phyloP scores from a whole-genome alignment of 495 filamentous ascomycete species.

The Opeltia flavorubescens region DNA sequence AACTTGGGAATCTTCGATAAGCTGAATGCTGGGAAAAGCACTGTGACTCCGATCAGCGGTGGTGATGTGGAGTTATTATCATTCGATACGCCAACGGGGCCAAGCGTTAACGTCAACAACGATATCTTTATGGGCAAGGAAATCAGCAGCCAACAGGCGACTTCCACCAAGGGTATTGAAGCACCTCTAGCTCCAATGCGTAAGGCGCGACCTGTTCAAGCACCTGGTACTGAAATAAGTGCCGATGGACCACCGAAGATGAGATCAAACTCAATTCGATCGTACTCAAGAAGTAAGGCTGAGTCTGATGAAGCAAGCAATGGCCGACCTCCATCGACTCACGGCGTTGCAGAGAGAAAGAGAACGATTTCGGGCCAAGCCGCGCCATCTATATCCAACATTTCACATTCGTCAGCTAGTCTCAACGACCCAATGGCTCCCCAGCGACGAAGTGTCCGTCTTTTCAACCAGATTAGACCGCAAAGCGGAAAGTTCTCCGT shows the following conservation, averaged over 20 bases:
- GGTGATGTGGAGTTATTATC: constrained; percentile 17
- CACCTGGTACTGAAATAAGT: constrained; percentile 32
- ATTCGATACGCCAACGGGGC: constrained; percentile 23
- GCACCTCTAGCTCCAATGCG: constrained; percentile 55
- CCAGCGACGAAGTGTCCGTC: constrained; percentile 62
- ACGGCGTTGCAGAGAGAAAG: constrained; percentile 48
- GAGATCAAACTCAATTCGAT: constrained; percentile 36
- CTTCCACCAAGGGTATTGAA: constrained; percentile 22
- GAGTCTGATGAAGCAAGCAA: constrained; percentile 34
- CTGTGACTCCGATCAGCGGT: constrained; percentile 19
- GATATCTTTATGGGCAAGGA: constrained; percentile 9
- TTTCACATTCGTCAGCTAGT: not conserved
- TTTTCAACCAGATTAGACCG: constrained; percentile 58
- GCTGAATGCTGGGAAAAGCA: constrained; percentile 32
- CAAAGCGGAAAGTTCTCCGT: constrained; percentile 40
- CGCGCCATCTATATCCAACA: constrained; percentile 21
- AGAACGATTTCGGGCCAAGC: constrained; percentile 73
- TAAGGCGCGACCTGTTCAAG: constrained; percentile 44
- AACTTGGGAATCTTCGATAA: constrained; percentile 42
- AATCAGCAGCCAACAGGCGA: not conserved
- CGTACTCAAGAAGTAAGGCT: constrained; percentile 32
- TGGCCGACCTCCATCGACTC: constrained; percentile 20
- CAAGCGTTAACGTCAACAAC: constrained; percentile 4
- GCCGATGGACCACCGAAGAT: constrained; percentile 53
- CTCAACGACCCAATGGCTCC: constrained; percentile 51